Conservation (phyloP, 2,329 filamentous ascomycete genomes). For the Epichloe hybrida region DNA sequence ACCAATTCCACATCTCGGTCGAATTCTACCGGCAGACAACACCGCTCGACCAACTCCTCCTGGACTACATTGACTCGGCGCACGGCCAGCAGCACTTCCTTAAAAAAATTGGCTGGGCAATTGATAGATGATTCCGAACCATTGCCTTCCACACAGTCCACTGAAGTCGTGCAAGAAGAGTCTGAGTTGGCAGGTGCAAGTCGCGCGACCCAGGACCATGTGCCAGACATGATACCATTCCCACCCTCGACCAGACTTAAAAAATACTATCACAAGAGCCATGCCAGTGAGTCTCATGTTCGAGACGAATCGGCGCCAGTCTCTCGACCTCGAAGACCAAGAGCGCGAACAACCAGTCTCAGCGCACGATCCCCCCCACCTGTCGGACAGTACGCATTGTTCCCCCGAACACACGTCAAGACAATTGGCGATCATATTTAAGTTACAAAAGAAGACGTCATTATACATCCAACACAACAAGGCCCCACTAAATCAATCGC, state of each 20-base stretch:
- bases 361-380: constrained; percentile 29
- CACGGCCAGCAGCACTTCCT: constrained; percentile 37
- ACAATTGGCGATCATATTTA: constrained; percentile 20
- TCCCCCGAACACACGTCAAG: constrained; percentile 25
- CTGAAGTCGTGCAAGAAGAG: constrained; percentile 9
- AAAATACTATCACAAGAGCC: constrained; percentile 20
- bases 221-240: constrained; percentile 22
- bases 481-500: neutral
- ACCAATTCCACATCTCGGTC: constrained; percentile 35
- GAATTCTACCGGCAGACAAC: constrained; percentile 34
- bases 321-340: constrained; percentile 21
- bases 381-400: constrained; percentile 33
- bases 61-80: constrained; percentile 40
- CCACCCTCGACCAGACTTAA: constrained; percentile 13
- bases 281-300: constrained; percentile 25
- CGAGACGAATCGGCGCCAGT: constrained; percentile 15
- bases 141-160: constrained; percentile 14
- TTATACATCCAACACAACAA: neutral
- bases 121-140: constrained; percentile 20
- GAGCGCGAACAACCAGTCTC: constrained; percentile 33
- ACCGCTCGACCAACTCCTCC: constrained; percentile 39
- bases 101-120: constrained; percentile 21
- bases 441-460: neutral
- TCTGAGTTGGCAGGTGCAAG: constrained; percentile 7
- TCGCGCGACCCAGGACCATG: constrained; percentile 15